Evolutionary conservation across 176 grass and related monocot genomes (phyloP).

Genomic region (Ananas comosus): DNA sequence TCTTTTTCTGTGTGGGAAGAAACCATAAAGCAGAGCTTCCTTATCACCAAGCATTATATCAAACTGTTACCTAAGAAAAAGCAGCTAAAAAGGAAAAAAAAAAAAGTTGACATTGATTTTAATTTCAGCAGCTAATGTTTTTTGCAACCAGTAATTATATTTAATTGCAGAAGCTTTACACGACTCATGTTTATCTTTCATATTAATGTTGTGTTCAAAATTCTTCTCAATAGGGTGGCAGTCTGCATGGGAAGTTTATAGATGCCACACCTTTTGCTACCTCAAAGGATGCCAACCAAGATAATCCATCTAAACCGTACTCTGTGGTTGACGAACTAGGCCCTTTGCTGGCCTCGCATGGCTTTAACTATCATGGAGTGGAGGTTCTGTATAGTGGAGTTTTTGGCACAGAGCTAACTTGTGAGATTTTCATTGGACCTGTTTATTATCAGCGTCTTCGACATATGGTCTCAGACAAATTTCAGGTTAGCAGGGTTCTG

Average conservation of each 20-base stretch:
- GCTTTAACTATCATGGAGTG: slow-evolving; percentile 80
- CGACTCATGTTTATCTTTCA: too few relatives aligned
- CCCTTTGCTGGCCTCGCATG: slow-evolving; percentile 59
- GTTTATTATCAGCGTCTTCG: slow-evolving; percentile 98
- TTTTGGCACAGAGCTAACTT: slow-evolving; percentile 63
- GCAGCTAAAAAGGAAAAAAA: neutral
- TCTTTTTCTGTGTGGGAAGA: neutral
- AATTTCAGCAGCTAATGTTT: neutral
- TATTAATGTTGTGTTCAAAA: neutral
- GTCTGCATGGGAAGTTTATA: slow-evolving; percentile 74
- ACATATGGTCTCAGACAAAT: slow-evolving; percentile 99
- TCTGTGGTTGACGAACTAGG: slow-evolving; percentile 69
- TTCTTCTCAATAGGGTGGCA: slow-evolving; percentile 54
- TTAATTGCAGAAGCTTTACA: too few relatives aligned
- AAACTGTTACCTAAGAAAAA: neutral
- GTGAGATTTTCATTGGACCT: slow-evolving; percentile 89
- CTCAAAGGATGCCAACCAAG: slow-evolving; percentile 33
- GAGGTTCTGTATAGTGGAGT: slow-evolving; percentile 86
- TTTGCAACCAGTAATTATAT: neutral
- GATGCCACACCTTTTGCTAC: slow-evolving; percentile 83
- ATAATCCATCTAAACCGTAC: slow-evolving; percentile 20
- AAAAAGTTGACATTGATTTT: neutral
- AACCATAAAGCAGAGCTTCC: neutral
- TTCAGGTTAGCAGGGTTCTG: slow-evolving; percentile 45
- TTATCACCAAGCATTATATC: neutral